phyloP scores from a whole-genome alignment of 1,284 basidiomycete genomes.

The Stygiomarasmius scandens region DNA sequence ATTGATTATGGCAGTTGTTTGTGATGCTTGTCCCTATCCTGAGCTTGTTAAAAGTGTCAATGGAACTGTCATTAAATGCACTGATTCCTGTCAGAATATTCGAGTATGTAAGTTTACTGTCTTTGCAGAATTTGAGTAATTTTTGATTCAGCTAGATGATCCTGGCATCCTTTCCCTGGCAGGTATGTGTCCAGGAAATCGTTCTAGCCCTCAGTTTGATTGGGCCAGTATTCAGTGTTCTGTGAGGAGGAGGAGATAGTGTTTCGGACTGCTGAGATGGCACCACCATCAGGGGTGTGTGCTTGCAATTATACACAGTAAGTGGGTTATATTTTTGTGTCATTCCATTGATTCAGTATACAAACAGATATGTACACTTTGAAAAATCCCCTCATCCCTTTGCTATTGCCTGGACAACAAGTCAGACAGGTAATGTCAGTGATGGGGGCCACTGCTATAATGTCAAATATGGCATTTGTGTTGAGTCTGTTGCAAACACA shows the following conservation, averaged over 20 bases:
- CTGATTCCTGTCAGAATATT: neutral
- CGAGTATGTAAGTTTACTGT: neutral
- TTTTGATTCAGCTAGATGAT: neutral
- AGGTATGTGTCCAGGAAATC: neutral
- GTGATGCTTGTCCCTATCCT: too few relatives aligned
- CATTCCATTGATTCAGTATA: neutral
- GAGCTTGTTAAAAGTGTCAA: too few relatives aligned
- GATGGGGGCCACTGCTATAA: slow-evolving; percentile 20
- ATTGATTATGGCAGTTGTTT: too few relatives aligned
- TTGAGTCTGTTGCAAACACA: slow-evolving; percentile 12
- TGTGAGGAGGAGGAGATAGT: slow-evolving; percentile 10
- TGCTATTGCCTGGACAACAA: slow-evolving; percentile 13
- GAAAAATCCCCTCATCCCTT: slow-evolving; percentile 21
- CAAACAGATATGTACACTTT: slow-evolving; percentile 16
- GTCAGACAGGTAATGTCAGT: neutral
- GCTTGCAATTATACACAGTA: slow-evolving; percentile 20
- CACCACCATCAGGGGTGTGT: slow-evolving; percentile 18
- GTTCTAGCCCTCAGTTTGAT: slow-evolving; percentile 6
- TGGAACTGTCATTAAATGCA: too few relatives aligned
- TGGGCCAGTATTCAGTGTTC: slow-evolving; percentile 14
- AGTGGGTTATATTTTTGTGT: neutral
- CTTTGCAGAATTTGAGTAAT: neutral
- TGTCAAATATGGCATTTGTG: slow-evolving; percentile 16
- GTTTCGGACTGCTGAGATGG: slow-evolving; percentile 18
- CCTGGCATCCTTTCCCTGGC: neutral